These are phyloP conservation scores for Ustilago cynodontis DNA, from an alignment of 1,284 basidiomycete genomes.

Conservation along the genomic window DNA sequence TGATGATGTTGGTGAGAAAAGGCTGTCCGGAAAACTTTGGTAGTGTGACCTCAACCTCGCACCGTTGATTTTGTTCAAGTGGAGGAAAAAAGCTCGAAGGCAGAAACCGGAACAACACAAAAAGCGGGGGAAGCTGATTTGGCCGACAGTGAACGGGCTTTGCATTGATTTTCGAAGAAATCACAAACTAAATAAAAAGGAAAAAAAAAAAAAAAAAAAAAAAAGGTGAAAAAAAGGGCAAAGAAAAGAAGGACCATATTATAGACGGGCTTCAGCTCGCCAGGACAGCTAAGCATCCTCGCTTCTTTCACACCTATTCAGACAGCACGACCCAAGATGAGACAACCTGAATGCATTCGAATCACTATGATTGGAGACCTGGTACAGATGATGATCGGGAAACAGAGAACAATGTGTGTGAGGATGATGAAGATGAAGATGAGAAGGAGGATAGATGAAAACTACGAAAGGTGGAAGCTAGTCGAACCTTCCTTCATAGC, in stretches of 20 bases:
- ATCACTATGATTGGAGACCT: neutral
- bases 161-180: neutral
- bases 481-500: slow-evolving; percentile 67
- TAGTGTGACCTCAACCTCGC: slow-evolving; percentile 3
- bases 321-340: neutral
- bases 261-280: too few relatives aligned
- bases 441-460: neutral
- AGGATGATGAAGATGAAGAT: neutral
- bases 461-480: slow-evolving; percentile 67
- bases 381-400: slow-evolving; percentile 9
- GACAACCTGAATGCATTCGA: slow-evolving; percentile 1
- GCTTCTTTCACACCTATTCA: too few relatives aligned
- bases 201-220: too few relatives aligned
- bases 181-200: too few relatives aligned
- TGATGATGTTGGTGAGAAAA: slow-evolving; percentile 1
- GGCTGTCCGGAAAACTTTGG: neutral
- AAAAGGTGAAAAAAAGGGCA: neutral
- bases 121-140: slow-evolving; percentile 7
- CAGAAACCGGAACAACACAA: slow-evolving; percentile 8
- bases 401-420: slow-evolving; percentile 55
- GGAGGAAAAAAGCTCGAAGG: slow-evolving; percentile 7
- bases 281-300: too few relatives aligned
- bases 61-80: neutral
- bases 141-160: too few relatives aligned
- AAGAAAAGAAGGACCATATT: neutral